phyloP scores from a whole-genome alignment of 2,329 filamentous ascomycete species.

The Botrytis fabae region DNA sequence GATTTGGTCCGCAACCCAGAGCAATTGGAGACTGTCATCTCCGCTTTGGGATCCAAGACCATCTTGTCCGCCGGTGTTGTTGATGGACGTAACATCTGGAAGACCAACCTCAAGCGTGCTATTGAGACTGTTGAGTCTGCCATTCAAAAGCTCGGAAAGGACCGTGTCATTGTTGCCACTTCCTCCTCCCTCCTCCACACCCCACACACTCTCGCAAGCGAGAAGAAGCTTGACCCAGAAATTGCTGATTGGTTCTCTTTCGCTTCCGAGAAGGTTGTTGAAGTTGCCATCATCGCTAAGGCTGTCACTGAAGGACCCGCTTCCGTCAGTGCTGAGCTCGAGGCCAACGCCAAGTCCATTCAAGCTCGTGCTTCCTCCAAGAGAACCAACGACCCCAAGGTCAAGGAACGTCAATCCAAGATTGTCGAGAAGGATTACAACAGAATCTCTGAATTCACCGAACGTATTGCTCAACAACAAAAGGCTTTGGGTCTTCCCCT shows the following conservation, averaged over 20 bases:
- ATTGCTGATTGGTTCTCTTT: slow-evolving; percentile 99
- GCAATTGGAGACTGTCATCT: slow-evolving; percentile 85
- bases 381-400: slow-evolving; percentile 94
- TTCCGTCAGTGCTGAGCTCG: slow-evolving; percentile 81
- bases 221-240: slow-evolving; percentile 96
- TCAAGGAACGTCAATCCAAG: slow-evolving; percentile 94
- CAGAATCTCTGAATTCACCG: slow-evolving; percentile 86
- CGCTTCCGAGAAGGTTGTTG: slow-evolving; percentile 87
- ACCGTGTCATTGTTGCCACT: slow-evolving; percentile 93
- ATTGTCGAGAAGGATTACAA: slow-evolving; percentile 84
- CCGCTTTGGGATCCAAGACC: slow-evolving; percentile 83
- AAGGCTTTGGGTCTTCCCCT: slow-evolving; percentile 89
- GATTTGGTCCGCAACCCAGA: slow-evolving; percentile 98
- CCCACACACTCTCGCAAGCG: slow-evolving; percentile 93
- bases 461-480: slow-evolving; percentile 84
- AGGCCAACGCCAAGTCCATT: slow-evolving; percentile 95
- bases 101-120: slow-evolving; percentile 97
- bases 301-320: slow-evolving; percentile 91
- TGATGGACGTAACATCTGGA: slow-evolving; percentile 99
- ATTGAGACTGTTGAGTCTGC: slow-evolving; percentile 89
- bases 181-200: slow-evolving; percentile 98
- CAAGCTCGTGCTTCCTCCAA: slow-evolving; percentile 87
- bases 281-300: slow-evolving; percentile 93
- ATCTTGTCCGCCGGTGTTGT: slow-evolving; percentile 94
- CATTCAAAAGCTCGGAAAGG: slow-evolving; percentile 94